A percentile compares a stretch with the other conserved stretches of the same genome.
Conservation (phyloP, 2,329 filamentous ascomycete species). For the Dactylellina parvicollis region DNA sequence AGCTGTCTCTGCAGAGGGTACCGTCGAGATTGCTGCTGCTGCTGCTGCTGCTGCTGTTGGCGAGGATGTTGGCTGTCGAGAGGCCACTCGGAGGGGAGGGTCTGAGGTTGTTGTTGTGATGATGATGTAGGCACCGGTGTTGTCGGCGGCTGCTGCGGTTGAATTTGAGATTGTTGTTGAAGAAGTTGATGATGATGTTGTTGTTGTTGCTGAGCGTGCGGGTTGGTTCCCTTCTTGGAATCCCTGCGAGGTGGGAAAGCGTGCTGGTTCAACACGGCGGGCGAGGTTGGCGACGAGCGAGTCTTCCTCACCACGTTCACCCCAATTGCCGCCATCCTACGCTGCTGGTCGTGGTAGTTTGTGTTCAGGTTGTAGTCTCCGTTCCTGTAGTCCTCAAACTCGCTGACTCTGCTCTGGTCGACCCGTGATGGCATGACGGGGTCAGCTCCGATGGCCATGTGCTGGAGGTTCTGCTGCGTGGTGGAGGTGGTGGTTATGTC, state of each 20-base stretch:
- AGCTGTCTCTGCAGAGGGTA: constrained; percentile 49
- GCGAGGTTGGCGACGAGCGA: constrained; percentile 4
- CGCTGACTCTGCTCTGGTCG: background rate
- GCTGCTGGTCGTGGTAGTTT: constrained; percentile 26
- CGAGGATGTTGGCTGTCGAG: constrained; percentile 27
- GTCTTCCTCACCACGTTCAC: constrained; percentile 4
- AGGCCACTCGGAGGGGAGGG: constrained; percentile 44
- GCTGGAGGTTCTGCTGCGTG: constrained; percentile 26
- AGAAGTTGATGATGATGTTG: constrained; percentile 21
- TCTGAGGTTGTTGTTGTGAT: constrained; percentile 29
- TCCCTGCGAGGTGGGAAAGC: constrained; percentile 51
- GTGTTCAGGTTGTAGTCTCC: constrained; percentile 35
- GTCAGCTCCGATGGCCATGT: constrained; percentile 36
- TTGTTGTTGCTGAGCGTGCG: constrained; percentile 29
- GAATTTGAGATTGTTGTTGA: background rate
- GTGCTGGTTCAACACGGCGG: constrained; percentile 13
- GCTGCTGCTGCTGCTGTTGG: constrained; percentile 8
- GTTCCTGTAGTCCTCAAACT: constrained; percentile 23
- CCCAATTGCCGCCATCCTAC: background rate
- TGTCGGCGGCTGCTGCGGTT: constrained; percentile 23
- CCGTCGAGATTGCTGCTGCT: constrained; percentile 21
- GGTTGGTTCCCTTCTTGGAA: constrained; percentile 45
- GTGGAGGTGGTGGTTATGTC: constrained; percentile 9
- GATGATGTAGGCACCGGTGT: constrained; percentile 25
- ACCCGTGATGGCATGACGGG: constrained; percentile 25